These are phyloP conservation scores for Diaporthe caulivora DNA, from an alignment of 2,329 filamentous ascomycete species.

Conservation along the genomic window DNA sequence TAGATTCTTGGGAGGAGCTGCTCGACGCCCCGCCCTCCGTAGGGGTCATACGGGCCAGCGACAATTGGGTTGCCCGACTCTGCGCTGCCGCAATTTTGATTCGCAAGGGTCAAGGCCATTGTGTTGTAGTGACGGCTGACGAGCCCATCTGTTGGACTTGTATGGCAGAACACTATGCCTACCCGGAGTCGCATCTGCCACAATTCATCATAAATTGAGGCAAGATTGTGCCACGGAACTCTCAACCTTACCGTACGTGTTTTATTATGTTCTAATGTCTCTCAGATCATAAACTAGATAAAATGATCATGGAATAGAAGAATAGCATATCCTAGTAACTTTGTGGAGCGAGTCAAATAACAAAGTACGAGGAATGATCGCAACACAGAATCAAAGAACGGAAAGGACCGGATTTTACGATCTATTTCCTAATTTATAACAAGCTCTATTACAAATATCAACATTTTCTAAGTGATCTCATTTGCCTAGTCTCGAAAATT, in stretches of 20 bases:
- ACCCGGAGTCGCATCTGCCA: not conserved
- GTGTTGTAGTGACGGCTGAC: not conserved
- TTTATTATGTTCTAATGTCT: not conserved
- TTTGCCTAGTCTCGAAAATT: too few relatives aligned
- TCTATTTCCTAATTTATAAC: too few relatives aligned
- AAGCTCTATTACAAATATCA: too few relatives aligned
- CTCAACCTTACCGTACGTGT: not conserved
- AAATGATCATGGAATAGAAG: too few relatives aligned
- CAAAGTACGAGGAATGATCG: too few relatives aligned
- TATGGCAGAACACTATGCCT: not conserved
- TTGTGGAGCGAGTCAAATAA: too few relatives aligned
- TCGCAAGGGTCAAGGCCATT: not conserved
- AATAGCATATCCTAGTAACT: too few relatives aligned
- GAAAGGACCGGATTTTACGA: too few relatives aligned
- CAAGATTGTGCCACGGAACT: not conserved
- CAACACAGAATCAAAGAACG: too few relatives aligned
- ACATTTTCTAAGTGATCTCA: too few relatives aligned
- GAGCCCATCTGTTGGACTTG: not conserved
- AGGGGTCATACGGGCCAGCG: not conserved
- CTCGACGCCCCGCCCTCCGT: not conserved
- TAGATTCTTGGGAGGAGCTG: not conserved
- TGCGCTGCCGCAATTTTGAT: not conserved
- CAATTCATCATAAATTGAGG: not conserved
- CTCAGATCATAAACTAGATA: too few relatives aligned
- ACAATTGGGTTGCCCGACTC: not conserved